Base-by-base conservation (phyloP, 2,329 filamentous ascomycete species). In the Diaporthe amygdali region DNA sequence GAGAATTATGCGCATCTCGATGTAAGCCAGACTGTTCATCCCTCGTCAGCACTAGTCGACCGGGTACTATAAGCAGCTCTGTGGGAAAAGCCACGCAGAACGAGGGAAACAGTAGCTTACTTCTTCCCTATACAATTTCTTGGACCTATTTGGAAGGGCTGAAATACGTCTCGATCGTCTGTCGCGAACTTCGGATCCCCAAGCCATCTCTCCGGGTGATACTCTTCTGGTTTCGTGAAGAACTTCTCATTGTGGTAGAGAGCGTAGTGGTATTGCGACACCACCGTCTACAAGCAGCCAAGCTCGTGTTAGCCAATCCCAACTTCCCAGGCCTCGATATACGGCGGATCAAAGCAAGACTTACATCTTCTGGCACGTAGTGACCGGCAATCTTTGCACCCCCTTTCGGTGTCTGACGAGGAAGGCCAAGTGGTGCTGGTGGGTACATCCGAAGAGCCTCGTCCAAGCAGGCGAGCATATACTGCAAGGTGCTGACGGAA, bases 361-460 rank as follows among this genome's bases (percentile, higher is more conserved):
- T 66, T 30, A 73, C 71, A 41, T 70, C 55, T 54, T 73, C 66
- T 14, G 73, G 39, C 22, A 74, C 71, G 27, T 32, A 51, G 32
- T 68, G 27, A 30, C 71, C 71, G 17, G 69, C 68, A 52, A 73
- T 71, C 12, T 15, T 71, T 20, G 52, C 52, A 2, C 72, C 72
- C 8, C 72, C 71, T 15, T 68, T 70, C 9, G 61, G 61, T 25
- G 59, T 52, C 66, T 66, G 17, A 14, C 73, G 71, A 20, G 55
- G 66, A 46, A 74, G 27, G 5, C 71, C 71, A 10, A 68, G 44
- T n/a, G 73, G 71, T 52, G 66, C 55, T 4, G 73, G 73, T n/a
- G 82, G 80, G 59, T 82, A 83, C 49, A 83, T 74, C 15, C 83
- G 78, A 32, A 84, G 71, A 7, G 76, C 77, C 75, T 84, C 83